phyloP scores from a whole-genome alignment of 495 filamentous ascomycete genomes.

The Aspergillus cristatus region DNA sequence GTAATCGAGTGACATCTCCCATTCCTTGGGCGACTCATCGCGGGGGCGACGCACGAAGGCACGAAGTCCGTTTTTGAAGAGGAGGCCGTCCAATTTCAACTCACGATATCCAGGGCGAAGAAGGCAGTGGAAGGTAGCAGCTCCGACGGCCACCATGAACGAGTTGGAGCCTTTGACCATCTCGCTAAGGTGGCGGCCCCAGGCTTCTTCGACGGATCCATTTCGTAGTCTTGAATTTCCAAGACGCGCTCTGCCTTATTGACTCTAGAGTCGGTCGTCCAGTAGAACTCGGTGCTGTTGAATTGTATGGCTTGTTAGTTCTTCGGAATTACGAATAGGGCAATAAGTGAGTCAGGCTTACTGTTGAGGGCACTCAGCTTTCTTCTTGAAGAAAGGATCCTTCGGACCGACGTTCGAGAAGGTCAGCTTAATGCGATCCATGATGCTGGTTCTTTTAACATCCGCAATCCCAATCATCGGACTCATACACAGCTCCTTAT shows the following conservation, averaged over 20 bases:
- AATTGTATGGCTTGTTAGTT: not conserved
- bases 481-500: not conserved
- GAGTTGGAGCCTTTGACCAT: not conserved
- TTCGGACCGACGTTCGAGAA: not conserved
- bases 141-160: not conserved
- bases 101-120: slow-evolving; percentile 5
- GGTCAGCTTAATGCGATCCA: slow-evolving; percentile 1
- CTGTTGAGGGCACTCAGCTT: slow-evolving; percentile 1
- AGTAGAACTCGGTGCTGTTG: not conserved
- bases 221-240: slow-evolving; percentile 3
- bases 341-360: not conserved
- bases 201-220: slow-evolving; percentile 6
- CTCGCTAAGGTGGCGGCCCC: slow-evolving; percentile 4
- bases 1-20: slow-evolving; percentile 5
- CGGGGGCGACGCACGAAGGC: slow-evolving; percentile 5
- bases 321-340: too few relatives aligned
- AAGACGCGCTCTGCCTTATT: slow-evolving; percentile 1
- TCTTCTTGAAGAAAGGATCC: not conserved
- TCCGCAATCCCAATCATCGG: slow-evolving; percentile 8
- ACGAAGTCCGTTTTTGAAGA: slow-evolving; percentile 6
- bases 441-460: slow-evolving; percentile 4
- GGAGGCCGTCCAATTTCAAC: not conserved
- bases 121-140: slow-evolving; percentile 3
- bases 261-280: not conserved
- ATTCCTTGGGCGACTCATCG: slow-evolving; percentile 11